Conservation (phyloP, 306 rosid species). For the Dryas drummondii region DNA sequence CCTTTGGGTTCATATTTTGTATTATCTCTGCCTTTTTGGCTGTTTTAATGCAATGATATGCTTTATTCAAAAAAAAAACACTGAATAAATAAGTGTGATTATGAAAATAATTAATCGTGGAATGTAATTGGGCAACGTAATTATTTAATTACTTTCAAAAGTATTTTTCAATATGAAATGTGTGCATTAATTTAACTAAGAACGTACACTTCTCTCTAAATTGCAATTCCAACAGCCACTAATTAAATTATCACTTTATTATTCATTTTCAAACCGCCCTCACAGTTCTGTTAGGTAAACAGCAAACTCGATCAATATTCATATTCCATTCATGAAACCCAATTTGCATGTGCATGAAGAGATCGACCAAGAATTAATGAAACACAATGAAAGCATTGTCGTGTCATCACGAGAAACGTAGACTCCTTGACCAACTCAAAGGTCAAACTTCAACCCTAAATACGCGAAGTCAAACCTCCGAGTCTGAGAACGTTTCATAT, state of each 20-base stretch:
- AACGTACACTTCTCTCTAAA: too few species aligned
- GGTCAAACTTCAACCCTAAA: not conserved
- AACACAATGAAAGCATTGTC: not conserved
- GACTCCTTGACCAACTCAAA: not conserved
- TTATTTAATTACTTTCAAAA: too few species aligned
- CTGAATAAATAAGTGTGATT: too few species aligned
- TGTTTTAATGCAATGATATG: too few species aligned
- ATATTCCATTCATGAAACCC: not conserved
- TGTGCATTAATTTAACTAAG: too few species aligned
- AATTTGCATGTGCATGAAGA: not conserved
- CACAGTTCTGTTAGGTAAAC: not conserved
- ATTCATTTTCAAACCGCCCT: not conserved
- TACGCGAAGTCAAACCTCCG: conserved; percentile 21
- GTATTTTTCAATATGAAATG: too few species aligned
- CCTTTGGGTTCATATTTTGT: too few species aligned
- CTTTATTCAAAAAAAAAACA: too few species aligned
- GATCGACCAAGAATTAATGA: not conserved
- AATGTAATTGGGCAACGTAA: too few species aligned
- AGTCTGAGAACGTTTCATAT: conserved; percentile 21
- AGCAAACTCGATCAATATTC: not conserved
- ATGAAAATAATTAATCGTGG: too few species aligned
- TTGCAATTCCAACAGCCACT: not conserved
- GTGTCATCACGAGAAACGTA: not conserved
- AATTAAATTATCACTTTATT: too few species aligned
- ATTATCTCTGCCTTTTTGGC: too few species aligned